Percentiles rank a stretch among this genome's conserved stretches.
These are phyloP conservation scores for Allomyces arbusculus DNA, from an alignment of 192 early-diverging fungal species.

Conservation along the genomic window DNA sequence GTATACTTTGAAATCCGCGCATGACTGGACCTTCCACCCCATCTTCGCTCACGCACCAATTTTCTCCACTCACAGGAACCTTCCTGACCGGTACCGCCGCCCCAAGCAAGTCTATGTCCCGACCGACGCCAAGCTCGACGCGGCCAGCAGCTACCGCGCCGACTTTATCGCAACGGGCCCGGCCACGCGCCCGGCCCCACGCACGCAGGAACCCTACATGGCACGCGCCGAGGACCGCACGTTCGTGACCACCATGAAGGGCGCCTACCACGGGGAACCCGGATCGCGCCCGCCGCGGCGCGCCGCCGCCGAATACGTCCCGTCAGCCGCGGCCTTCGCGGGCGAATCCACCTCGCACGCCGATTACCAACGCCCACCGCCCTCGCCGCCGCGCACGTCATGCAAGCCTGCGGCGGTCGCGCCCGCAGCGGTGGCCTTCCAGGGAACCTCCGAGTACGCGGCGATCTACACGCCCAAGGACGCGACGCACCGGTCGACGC, in stretches of 20 bases:
- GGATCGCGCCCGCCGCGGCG: not conserved
- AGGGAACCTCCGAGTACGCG: not conserved
- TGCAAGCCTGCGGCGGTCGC: not conserved
- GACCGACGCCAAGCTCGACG: not conserved
- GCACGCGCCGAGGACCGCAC: not conserved
- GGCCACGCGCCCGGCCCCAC: not conserved
- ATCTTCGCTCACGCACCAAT: too few species aligned
- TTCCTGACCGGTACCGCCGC: not conserved
- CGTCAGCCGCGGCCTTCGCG: not conserved
- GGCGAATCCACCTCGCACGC: not conserved
- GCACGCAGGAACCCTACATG: not conserved
- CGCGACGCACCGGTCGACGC: not conserved
- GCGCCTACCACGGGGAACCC: not conserved
- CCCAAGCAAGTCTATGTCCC: not conserved
- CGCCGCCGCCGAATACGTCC: not conserved
- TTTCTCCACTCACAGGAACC: not conserved
- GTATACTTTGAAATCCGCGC: not conserved
- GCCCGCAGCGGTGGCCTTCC: not conserved
- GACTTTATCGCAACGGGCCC: not conserved
- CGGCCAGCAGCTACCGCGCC: not conserved
- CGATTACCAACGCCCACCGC: not conserved
- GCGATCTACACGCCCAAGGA: not conserved
- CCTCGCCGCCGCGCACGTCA: not conserved
- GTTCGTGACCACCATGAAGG: not conserved
- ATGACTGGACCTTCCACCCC: too few species aligned